phyloP scores from a whole-genome alignment of 1,284 basidiomycete genomes.

The Rhodofomes roseus region DNA sequence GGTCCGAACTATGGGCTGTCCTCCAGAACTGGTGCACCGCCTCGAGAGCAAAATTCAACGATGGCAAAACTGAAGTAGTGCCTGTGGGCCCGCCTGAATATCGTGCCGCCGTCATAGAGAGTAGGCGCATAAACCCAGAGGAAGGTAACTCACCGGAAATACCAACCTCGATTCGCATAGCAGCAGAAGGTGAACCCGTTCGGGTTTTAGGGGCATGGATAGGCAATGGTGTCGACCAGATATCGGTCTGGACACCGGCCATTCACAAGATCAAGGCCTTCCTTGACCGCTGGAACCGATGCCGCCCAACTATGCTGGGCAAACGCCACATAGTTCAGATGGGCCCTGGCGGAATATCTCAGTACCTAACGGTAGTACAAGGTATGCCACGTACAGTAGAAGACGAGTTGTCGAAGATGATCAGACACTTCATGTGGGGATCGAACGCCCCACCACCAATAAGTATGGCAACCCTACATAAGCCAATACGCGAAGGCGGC shows the following conservation, averaged over 20 bases:
- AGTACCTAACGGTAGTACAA: slow-evolving; percentile 9
- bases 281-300: slow-evolving; percentile 17
- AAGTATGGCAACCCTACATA: background rate
- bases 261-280: slow-evolving; percentile 11
- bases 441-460: slow-evolving; percentile 17
- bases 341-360: slow-evolving; percentile 18
- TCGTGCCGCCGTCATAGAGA: too few species aligned
- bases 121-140: too few species aligned
- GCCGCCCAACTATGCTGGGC: slow-evolving; percentile 13
- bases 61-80: too few species aligned
- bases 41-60: slow-evolving; percentile 11
- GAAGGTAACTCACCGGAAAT: too few species aligned
- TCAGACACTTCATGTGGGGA: slow-evolving; percentile 3
- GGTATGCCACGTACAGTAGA: slow-evolving; percentile 19
- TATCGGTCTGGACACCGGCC: slow-evolving; percentile 17
- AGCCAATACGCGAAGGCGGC: background rate
- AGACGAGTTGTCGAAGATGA: background rate
- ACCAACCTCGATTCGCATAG: slow-evolving; percentile 14
- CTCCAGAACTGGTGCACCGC: background rate
- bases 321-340: slow-evolving; percentile 20
- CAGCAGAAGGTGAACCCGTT: slow-evolving; percentile 19
- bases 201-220: slow-evolving; percentile 23
- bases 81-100: too few species aligned
- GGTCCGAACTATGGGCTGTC: too few species aligned
- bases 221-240: background rate